Evolutionary conservation across 2,329 filamentous ascomycete genomes (phyloP).

Genomic region (Nectriaceae sp.): DNA sequence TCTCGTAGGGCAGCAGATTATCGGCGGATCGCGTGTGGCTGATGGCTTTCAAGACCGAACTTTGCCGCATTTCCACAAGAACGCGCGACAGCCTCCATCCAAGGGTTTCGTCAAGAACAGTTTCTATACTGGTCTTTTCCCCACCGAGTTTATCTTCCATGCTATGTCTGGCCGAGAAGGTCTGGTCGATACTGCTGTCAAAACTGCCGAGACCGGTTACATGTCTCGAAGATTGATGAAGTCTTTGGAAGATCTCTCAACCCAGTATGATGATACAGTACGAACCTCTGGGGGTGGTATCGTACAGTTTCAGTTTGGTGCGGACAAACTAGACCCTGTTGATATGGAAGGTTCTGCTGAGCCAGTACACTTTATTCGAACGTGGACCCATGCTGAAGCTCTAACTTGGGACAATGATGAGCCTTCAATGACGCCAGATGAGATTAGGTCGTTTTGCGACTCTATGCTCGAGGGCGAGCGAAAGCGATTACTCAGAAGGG

Average conservation of each 20-base stretch:
- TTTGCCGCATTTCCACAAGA: conserved; percentile 93
- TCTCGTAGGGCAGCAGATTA: conserved; percentile 96
- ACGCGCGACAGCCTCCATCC: conserved; percentile 85
- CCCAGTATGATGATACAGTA: conserved; percentile 92
- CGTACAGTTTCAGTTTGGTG: conserved; percentile 97
- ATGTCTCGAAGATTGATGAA: conserved; percentile 99
- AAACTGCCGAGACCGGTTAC: conserved; percentile 97
- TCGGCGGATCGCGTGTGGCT: conserved; percentile 86
- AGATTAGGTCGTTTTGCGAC: conserved; percentile 70
- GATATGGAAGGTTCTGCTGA: conserved; percentile 96
- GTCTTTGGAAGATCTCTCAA: conserved; percentile 90
- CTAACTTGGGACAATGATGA: conserved; percentile 80
- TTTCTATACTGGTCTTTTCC: conserved; percentile 89
- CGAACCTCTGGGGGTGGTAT: conserved; percentile 85
- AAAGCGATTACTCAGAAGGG: conserved; percentile 60
- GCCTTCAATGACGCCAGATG: conserved; percentile 68
- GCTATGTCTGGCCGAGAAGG: conserved; percentile 98
- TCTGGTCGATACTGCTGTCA: conserved; percentile 97
- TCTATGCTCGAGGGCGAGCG: conserved; percentile 69
- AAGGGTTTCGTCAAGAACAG: conserved; percentile 98
- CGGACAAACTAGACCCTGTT: conserved; percentile 91
- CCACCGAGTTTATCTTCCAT: conserved; percentile 96
- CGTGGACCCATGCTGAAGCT: conserved; percentile 79
- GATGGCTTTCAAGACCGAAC: conserved; percentile 97
- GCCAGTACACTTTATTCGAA: conserved; percentile 89